Percentiles rank a stretch among this genome's conserved stretches.
Evolutionary conservation across 2,329 filamentous ascomycete species (phyloP).

Genomic region (Aspergillus versicolor): DNA sequence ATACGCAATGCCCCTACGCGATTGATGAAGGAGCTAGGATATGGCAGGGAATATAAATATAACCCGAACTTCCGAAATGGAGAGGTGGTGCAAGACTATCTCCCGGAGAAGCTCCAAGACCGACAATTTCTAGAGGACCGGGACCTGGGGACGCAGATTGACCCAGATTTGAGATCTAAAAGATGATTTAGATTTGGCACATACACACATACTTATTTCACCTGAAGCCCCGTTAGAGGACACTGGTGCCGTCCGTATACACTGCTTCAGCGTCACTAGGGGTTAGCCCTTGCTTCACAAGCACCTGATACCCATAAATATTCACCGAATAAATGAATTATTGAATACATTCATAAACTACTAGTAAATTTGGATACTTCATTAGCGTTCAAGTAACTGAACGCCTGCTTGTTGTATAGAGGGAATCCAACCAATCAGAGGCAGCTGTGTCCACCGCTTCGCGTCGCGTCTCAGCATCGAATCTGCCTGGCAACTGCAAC

Average conservation of each 20-base stretch:
- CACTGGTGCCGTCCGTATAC: not conserved
- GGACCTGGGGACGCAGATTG: slow-evolving; percentile 76
- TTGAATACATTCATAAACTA: not conserved
- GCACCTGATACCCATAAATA: not conserved
- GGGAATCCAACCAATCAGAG: slow-evolving; percentile 11
- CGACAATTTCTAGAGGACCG: slow-evolving; percentile 74
- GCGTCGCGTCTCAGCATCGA: slow-evolving; percentile 17
- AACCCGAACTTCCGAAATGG: slow-evolving; percentile 87
- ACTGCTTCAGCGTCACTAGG: not conserved
- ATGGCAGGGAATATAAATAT: slow-evolving; percentile 92
- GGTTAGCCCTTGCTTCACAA: not conserved
- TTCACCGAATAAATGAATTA: not conserved
- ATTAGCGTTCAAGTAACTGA: too few species aligned
- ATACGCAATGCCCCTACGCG: slow-evolving; percentile 88
- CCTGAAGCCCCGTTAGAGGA: not conserved
- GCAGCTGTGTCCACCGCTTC: slow-evolving; percentile 22
- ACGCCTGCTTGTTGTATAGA: not conserved
- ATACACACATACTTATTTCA: not conserved
- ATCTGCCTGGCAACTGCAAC: not conserved
- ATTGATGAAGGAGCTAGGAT: slow-evolving; percentile 90
- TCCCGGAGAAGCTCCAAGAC: slow-evolving; percentile 74
- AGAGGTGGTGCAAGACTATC: slow-evolving; percentile 79
- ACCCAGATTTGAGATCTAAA: slow-evolving; percentile 58
- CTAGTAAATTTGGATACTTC: not conserved
- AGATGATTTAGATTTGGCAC: slow-evolving; percentile 8